Evolutionary conservation across 2,329 filamentous ascomycete species (phyloP).

Genomic region (Penicillium sp.): DNA sequence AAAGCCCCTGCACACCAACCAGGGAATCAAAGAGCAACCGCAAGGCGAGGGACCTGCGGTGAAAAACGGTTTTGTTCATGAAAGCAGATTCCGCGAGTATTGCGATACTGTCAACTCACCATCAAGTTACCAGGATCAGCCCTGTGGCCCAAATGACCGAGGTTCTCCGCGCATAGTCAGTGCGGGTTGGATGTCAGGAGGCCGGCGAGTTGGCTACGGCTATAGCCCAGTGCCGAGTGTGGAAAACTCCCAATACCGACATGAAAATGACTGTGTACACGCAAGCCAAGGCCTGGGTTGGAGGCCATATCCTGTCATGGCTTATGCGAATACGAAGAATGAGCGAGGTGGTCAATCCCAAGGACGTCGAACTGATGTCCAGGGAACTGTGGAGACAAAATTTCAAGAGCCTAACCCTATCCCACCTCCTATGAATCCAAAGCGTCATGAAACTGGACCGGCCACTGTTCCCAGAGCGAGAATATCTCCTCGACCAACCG

Average conservation of each 20-base stretch:
- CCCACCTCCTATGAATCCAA: not conserved
- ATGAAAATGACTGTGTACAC: not conserved
- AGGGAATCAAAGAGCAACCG: not conserved
- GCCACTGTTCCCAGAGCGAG: not conserved
- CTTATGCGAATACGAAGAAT: not conserved
- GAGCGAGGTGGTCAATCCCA: not conserved
- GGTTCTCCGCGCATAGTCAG: conserved; percentile 34
- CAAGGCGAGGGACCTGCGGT: not conserved
- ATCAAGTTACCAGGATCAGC: not conserved
- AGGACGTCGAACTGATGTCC: not conserved
- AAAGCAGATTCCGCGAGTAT: conserved; percentile 36
- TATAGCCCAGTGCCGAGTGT: conserved; percentile 34
- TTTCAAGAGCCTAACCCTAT: not conserved
- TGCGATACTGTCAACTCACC: conserved; percentile 19
- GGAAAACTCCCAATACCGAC: conserved; percentile 13
- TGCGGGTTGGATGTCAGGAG: conserved; percentile 44
- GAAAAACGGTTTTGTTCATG: not conserved
- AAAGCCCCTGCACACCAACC: not conserved
- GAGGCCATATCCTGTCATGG: not conserved
- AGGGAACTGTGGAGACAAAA: not conserved
- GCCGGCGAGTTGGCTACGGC: conserved; percentile 41
- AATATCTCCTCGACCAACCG: not conserved
- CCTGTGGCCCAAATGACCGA: conserved; percentile 2
- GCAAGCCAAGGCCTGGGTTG: not conserved
- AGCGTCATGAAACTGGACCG: not conserved